phyloP scores from a whole-genome alignment of 1,284 basidiomycete species.

The Cystobasidium sp. region DNA sequence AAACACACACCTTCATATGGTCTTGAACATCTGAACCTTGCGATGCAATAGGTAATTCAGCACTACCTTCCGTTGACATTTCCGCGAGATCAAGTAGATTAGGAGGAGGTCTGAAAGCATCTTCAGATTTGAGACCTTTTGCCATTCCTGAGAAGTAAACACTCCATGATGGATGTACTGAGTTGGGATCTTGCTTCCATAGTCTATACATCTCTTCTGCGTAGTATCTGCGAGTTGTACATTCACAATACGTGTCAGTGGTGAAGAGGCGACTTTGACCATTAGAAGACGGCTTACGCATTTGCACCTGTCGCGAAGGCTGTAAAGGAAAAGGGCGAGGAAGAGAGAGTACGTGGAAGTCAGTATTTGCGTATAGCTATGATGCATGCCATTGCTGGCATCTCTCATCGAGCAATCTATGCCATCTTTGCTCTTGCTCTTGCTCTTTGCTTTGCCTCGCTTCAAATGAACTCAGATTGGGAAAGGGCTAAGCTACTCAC shows the following conservation, averaged over 20 bases:
- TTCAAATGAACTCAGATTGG: not conserved
- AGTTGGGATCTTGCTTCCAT: constrained; percentile 80
- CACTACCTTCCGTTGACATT: constrained; percentile 69
- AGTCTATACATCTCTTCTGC: constrained; percentile 93
- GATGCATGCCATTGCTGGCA: not conserved
- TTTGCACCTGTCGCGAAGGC: constrained; percentile 37
- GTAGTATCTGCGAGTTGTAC: constrained; percentile 67
- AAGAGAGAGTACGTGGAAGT: not conserved
- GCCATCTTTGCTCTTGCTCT: too few relatives aligned
- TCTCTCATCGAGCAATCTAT: not conserved
- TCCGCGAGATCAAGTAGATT: constrained; percentile 62
- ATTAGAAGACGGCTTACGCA: constrained; percentile 4
- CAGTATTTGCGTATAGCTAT: not conserved
- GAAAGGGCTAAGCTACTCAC: too few relatives aligned
- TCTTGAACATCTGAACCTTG: constrained; percentile 73
- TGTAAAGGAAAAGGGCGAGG: not conserved
- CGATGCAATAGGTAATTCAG: constrained; percentile 76
- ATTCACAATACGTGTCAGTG: not conserved
- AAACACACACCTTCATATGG: constrained; percentile 79
- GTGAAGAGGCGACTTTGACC: not conserved
- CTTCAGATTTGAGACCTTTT: constrained; percentile 77
- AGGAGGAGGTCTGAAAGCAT: constrained; percentile 80
- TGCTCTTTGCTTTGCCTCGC: too few relatives aligned
- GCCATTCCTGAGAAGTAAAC: constrained; percentile 94
- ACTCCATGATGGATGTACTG: constrained; percentile 94